Evolutionary conservation across 2,329 filamentous ascomycete genomes (phyloP).

Genomic region (Leptographium wingfieldii): DNA sequence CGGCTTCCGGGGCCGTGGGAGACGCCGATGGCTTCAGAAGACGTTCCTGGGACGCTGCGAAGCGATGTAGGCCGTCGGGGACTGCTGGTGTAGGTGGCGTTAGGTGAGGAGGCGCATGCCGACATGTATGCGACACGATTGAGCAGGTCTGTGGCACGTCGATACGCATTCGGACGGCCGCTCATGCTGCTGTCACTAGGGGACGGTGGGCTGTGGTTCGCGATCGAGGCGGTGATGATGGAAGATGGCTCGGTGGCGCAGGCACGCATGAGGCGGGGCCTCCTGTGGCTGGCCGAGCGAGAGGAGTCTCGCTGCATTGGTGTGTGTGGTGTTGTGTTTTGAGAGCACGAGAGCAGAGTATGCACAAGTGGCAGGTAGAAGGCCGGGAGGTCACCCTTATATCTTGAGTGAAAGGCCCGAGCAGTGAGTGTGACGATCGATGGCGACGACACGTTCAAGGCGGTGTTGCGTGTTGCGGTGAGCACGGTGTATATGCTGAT

Average conservation of each 20-base stretch:
- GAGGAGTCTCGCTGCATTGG: constrained; percentile 22
- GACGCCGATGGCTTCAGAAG: neutral
- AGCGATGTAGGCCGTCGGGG: neutral
- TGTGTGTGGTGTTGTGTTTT: constrained; percentile 2
- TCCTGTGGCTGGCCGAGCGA: constrained; percentile 26
- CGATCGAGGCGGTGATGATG: constrained; percentile 43
- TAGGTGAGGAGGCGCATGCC: constrained; percentile 13
- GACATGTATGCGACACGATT: constrained; percentile 38
- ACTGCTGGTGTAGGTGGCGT: neutral
- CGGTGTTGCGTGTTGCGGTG: too few relatives aligned
- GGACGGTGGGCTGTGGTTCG: constrained; percentile 30
- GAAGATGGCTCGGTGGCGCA: constrained; percentile 45
- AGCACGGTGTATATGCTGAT: too few relatives aligned
- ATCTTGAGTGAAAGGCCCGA: neutral
- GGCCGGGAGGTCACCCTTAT: neutral
- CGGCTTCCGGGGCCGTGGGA: neutral
- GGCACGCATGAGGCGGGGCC: constrained; percentile 42
- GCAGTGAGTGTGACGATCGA: too few relatives aligned
- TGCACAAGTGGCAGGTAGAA: neutral
- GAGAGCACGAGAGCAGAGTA: neutral
- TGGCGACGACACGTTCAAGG: too few relatives aligned
- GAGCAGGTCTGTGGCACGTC: constrained; percentile 41
- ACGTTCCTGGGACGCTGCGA: neutral
- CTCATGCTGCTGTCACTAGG: neutral
- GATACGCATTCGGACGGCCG: constrained; percentile 11